phyloP scores from a whole-genome alignment of 306 rosid genomes.

The Vigna hirtella region DNA sequence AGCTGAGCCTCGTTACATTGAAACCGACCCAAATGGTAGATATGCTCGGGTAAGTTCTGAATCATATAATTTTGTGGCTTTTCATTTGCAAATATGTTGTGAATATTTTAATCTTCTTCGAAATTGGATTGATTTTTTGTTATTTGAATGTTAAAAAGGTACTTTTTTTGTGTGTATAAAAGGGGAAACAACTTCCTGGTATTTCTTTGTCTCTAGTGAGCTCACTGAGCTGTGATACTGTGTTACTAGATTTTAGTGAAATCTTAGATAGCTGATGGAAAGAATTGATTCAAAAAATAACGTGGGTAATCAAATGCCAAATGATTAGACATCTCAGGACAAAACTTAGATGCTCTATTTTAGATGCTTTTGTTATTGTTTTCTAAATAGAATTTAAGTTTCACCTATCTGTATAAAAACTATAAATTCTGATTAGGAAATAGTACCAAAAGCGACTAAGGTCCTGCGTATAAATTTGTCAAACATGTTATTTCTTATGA shows the following conservation, averaged over 20 bases:
- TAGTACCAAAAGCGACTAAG: neutral
- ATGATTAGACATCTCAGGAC: constrained; percentile 32
- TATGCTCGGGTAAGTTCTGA: constrained; percentile 74
- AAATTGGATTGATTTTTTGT: neutral
- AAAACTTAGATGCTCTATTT: neutral
- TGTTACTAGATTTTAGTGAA: constrained; percentile 31
- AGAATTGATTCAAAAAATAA: constrained; percentile 1
- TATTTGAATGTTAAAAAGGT: neutral
- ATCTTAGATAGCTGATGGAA: constrained; percentile 30
- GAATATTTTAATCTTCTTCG: constrained; percentile 11
- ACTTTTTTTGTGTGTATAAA: neutral
- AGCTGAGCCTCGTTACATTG: constrained; percentile 57
- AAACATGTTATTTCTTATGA: neutral
- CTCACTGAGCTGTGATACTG: constrained; percentile 8
- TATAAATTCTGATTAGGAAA: neutral
- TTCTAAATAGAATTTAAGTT: neutral
- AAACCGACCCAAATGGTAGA: constrained; percentile 80
- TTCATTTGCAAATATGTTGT: neutral
- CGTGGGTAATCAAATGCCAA: constrained; percentile 16
- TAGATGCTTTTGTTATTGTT: neutral
- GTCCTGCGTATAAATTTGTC: neutral
- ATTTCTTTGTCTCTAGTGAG: constrained; percentile 1
- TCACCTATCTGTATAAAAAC: neutral
- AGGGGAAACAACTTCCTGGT: constrained; percentile 3
- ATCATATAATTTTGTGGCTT: neutral